Base-by-base conservation (phyloP, 306 rosid species). In the Abrus pulchellus region DNA sequence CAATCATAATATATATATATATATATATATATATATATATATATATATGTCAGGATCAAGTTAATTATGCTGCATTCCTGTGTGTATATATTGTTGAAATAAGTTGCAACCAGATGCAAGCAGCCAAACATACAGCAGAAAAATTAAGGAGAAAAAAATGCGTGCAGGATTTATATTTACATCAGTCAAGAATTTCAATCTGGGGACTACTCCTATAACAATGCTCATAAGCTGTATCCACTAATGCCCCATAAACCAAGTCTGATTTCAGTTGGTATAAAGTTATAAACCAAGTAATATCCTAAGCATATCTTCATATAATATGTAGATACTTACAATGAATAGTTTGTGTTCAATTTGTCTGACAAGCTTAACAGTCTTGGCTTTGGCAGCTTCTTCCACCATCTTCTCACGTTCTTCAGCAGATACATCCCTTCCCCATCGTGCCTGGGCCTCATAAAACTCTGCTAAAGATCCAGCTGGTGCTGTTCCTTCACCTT, bases 381-480 rank as follows among this genome's bases (percentile, higher is more conserved):
- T 96, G 29, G 90, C 93, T 78, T 83, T 90, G 38, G 90, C 77
- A 76, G 91, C 94, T 85, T 96, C 97, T 84, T 96, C 91, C 65
- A 92, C 65, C 94, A 96, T 96, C 86, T 85, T 90, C 88, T 88
- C 87, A 27, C 83, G 93, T 79, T 96, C 99, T 76, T 90, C 97
- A 59, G 89, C 71, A 86, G 98, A 88, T 86, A 96, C 76, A 36
- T 96, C 91, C 72, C 89, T 89, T 83, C 98, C 99, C 99, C 99
- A 93, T 44, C 92, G 89, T 64, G 94, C 91, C 87, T 90, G 90
- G 63, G 97, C 99, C 89, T 93, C 98, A 64, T 92, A 92, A 77
- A 96, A 96, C 93, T 96, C 99, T 6, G 98, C 98, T 84, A 93
- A 88, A 53, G 97, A 90, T 76, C 99, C 99, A 30, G 98, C 99